These are phyloP conservation scores for Phytopythium vexans DNA, from an alignment of 352 stramenopile genomes.

Conservation along the genomic window DNA sequence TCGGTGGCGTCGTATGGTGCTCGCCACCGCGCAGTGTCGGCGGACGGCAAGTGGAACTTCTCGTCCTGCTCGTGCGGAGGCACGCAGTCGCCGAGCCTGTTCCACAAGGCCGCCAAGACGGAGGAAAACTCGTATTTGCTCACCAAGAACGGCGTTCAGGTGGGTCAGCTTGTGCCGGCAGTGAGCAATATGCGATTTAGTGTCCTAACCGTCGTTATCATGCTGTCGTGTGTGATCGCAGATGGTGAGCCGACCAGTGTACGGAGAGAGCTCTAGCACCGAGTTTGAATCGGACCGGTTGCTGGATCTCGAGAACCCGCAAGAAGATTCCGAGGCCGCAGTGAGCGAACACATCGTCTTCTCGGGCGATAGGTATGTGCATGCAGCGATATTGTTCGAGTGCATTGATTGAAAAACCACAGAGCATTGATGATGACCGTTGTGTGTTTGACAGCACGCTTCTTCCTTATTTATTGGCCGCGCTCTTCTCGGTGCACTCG, in stretches of 20 bases:
- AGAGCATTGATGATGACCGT: conserved; percentile 4
- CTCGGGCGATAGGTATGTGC: conserved; percentile 36
- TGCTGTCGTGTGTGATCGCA: not conserved
- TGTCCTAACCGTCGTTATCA: too few relatives aligned
- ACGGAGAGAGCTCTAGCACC: conserved; percentile 3
- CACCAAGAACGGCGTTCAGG: conserved; percentile 28
- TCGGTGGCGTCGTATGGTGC: conserved; percentile 47
- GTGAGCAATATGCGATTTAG: too few relatives aligned
- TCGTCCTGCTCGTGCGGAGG: conserved; percentile 30
- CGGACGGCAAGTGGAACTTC: conserved; percentile 28
- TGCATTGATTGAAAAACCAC: too few relatives aligned
- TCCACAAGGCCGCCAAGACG: conserved; percentile 29
- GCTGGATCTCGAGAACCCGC: conserved; percentile 14
- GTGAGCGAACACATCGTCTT: conserved; percentile 66
- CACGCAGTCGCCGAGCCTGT: conserved; percentile 24
- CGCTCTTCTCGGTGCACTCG: conserved; percentile 64
- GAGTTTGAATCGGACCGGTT: conserved; percentile 22
- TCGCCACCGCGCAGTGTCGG: conserved; percentile 34
- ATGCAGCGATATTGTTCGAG: not conserved
- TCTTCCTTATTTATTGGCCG: conserved; percentile 58
- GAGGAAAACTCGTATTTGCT: conserved; percentile 41
- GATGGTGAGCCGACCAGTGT: conserved; percentile 11
- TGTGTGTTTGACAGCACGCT: conserved; percentile 24
- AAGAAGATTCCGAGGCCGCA: conserved; percentile 22
- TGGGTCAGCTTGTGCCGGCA: conserved; percentile 2